Evolutionary conservation across 2,329 filamentous ascomycete species (phyloP), one percentile per base, ranked within the genome.

Genomic region (Corinectria fuckeliana): DNA sequence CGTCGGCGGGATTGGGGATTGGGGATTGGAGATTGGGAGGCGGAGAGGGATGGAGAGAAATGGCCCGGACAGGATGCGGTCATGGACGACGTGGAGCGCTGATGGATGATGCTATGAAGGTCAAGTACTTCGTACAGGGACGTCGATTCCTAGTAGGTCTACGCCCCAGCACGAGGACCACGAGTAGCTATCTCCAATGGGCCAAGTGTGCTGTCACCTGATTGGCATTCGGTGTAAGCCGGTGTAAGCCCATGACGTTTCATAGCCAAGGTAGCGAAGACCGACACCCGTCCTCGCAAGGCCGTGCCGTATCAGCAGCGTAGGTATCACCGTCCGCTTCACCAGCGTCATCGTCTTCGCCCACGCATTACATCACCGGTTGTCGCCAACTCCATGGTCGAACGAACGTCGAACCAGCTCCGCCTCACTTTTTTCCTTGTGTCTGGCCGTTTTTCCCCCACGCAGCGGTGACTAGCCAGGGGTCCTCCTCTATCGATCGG

Each of bases 401-500:
- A n/a, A 28, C 38, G 30, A 11, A n/a, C 36, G 20, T 48, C 10
- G 14, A 30, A 5, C 14, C 10, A 10, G 32, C 7, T n/a, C 11
- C 42, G 41, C 58, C 48, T 57, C 58, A 57, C 48, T 51, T 58
- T 62, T 50, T 38, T 45, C 36, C 30, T 28, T 9, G n/a, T 3
- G 25, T 18, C 7, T 16, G 10, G 10, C 4, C 23, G 4, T 14
- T 13, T 23, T 9, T 18, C n/a, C 30, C 21, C 21, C 21, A 11
- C n/a, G n/a, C 16, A 38, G 5, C n/a, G 9, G 11, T 20, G 3
- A 13, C 11, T 23, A 50, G 14, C 32, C 44, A 38, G 26, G 34
- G 21, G 34, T n/a, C 14, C 34, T n/a, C 14, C 34, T 11, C 38
- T 36, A 6, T 28, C 42, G 60, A 67, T 68, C 66, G 50, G 55